Evolutionary conservation across 1,284 basidiomycete species (phyloP).

Genomic region (Porogramme epimiltina): DNA sequence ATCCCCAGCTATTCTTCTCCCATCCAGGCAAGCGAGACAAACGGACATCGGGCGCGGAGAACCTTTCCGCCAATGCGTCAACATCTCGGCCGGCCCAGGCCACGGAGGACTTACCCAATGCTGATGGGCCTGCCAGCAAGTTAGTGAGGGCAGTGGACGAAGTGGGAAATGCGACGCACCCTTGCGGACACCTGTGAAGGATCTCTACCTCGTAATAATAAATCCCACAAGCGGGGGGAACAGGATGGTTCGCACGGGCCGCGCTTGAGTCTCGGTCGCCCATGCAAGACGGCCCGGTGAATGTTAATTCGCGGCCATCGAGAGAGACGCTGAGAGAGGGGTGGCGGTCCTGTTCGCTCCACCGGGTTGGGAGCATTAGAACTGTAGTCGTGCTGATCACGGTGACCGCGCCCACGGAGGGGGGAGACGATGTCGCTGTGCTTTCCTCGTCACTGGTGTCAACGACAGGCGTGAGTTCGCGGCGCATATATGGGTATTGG

Average conservation of each 20-base stretch:
- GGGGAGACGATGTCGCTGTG: conserved; percentile 43
- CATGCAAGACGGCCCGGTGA: conserved; percentile 56
- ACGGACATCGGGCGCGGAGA: conserved; percentile 54
- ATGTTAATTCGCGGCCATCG: conserved; percentile 74
- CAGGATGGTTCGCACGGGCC: conserved; percentile 71
- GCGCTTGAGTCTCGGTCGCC: conserved; percentile 83
- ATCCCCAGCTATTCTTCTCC: conserved; percentile 91
- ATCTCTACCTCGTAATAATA: conserved; percentile 92
- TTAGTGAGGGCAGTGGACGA: conserved; percentile 6
- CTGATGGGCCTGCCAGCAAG: conserved; percentile 67
- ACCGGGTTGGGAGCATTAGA: conserved; percentile 72
- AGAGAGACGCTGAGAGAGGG: conserved; percentile 58
- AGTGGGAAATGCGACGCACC: conserved; percentile 45
- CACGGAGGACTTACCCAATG: conserved; percentile 52
- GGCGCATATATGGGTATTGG: conserved; percentile 33
- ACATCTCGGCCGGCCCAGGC: conserved; percentile 2
- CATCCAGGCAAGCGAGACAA: conserved; percentile 84
- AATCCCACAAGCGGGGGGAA: conserved; percentile 83
- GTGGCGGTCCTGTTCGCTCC: conserved; percentile 71
- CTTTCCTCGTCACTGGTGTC: conserved; percentile 74
- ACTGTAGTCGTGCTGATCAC: conserved; percentile 40
- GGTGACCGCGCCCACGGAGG: conserved; percentile 29
- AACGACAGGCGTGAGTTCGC: conserved; percentile 31
- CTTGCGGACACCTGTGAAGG: conserved; percentile 75
- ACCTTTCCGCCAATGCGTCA: conserved; percentile 32